Conservation (phyloP, 805 yeast genomes). For the Schwanniomyces vanrijiae region DNA sequence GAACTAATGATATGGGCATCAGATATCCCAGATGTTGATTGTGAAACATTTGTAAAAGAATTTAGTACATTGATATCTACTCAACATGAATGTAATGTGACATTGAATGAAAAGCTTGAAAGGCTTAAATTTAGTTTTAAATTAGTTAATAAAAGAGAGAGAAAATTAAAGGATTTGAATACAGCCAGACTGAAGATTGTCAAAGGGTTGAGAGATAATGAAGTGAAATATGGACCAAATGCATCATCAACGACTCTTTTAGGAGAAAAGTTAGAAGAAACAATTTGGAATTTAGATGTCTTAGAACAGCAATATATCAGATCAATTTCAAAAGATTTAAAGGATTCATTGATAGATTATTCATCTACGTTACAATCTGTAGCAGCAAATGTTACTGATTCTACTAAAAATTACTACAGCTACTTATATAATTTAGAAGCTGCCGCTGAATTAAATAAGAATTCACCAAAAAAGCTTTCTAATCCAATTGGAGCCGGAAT, state of each 20-base stretch:
- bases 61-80: conserved; percentile 36
- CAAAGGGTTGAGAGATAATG: conserved; percentile 39
- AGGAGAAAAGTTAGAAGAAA: conserved; percentile 53
- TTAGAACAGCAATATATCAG: conserved; percentile 52
- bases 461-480: conserved; percentile 7
- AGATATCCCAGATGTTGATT: conserved; percentile 37
- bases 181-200: conserved; percentile 36
- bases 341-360: conserved; percentile 47
- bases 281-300: conserved; percentile 49
- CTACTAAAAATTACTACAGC: conserved; percentile 16
- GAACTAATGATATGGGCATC: conserved; percentile 45
- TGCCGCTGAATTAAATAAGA: conserved; percentile 4
- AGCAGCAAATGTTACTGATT: conserved; percentile 23
- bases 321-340: conserved; percentile 46
- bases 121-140: conserved; percentile 42
- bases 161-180: conserved; percentile 41
- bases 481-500: conserved; percentile 2
- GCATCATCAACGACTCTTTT: conserved; percentile 43
- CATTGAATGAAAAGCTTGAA: conserved; percentile 43
- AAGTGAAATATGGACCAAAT: conserved; percentile 45
- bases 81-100: conserved; percentile 36
- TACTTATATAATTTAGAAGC: conserved; percentile 9
- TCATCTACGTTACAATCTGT: conserved; percentile 28
- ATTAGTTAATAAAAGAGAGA: conserved; percentile 51
- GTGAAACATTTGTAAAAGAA: conserved; percentile 38